These are phyloP conservation scores for Pichia norvegensis DNA, from an alignment of 1,139 yeast species.

Conservation along the genomic window DNA sequence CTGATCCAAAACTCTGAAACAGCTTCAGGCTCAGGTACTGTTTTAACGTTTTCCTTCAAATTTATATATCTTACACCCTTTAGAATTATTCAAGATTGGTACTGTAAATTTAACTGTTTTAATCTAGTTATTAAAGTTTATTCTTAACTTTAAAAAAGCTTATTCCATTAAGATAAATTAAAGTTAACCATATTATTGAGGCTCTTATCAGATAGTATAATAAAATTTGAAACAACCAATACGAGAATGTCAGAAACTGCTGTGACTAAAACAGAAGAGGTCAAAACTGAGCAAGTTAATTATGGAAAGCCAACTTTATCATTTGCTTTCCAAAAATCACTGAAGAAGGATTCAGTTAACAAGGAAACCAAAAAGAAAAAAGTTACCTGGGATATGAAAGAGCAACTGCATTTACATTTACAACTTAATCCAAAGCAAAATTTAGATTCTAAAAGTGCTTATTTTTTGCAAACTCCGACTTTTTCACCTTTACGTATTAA, in stretches of 20 bases:
- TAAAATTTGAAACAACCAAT: too few relatives aligned
- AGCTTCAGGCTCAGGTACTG: background rate
- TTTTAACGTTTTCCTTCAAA: background rate
- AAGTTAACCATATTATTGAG: too few relatives aligned
- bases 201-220: too few relatives aligned
- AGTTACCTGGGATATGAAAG: slow-evolving; percentile 7
- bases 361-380: slow-evolving; percentile 3
- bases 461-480: background rate
- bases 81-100: too few relatives aligned
- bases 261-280: background rate
- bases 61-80: background rate
- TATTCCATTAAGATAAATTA: too few relatives aligned
- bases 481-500: slow-evolving; percentile 8
- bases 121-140: too few relatives aligned
- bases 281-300: background rate
- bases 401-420: slow-evolving; percentile 4
- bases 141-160: too few relatives aligned
- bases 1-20: background rate
- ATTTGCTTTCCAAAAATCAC: background rate
- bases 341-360: background rate
- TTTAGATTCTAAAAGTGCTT: background rate
- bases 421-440: slow-evolving; percentile 3
- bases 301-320: background rate
- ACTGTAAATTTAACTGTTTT: too few relatives aligned
- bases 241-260: background rate